Percentiles rank a stretch among this genome's conserved stretches.
Evolutionary conservation across 345 rosid species (phyloP).

Genomic region (Eucalyptus victrix): DNA sequence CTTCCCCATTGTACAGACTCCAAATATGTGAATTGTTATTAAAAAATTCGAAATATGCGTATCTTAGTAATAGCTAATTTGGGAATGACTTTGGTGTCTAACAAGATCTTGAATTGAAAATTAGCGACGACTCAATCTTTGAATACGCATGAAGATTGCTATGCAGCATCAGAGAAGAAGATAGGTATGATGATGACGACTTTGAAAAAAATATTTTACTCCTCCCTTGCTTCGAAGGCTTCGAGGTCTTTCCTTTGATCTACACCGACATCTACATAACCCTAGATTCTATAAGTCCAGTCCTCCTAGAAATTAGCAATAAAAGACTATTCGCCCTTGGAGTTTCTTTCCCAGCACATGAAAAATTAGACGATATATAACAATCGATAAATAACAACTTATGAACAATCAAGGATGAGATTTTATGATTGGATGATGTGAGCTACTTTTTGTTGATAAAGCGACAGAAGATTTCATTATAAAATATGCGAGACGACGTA

Average conservation of each 20-base stretch:
- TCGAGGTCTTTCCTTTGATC: neutral
- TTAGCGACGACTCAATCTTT: neutral
- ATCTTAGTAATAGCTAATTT: neutral
- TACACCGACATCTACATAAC: neutral
- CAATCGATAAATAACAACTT: neutral
- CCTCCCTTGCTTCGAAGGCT: neutral
- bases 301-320: neutral
- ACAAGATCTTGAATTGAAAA: neutral
- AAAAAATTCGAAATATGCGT: neutral
- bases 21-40: neutral
- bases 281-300: neutral
- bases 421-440: neutral
- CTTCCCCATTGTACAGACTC: neutral
- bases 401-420: neutral
- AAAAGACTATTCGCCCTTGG: neutral
- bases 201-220: neutral
- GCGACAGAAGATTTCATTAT: neutral
- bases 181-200: neutral
- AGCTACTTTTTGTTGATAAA: neutral
- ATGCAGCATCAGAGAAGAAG: neutral
- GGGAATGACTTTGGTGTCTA: neutral
- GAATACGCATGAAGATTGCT: neutral
- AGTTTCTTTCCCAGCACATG: neutral
- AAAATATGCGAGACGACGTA: fast-evolving
- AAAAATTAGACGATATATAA: neutral